These are phyloP conservation scores for Apophysomyces variabilis DNA, from an alignment of 371 early-diverging fungal species.

Conservation along the genomic window DNA sequence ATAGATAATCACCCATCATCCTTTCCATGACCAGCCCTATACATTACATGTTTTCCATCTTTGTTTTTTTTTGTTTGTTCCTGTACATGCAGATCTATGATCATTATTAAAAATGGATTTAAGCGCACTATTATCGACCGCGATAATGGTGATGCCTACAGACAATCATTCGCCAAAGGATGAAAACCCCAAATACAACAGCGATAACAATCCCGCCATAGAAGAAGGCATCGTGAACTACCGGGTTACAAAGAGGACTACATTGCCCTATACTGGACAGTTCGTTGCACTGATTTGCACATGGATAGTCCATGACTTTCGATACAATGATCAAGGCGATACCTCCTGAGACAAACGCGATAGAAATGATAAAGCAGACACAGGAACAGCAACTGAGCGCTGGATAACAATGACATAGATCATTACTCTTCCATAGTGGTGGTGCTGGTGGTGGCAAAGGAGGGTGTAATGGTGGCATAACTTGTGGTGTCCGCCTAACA, in stretches of 20 bases:
- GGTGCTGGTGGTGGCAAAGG: too few species aligned
- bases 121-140: neutral
- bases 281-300: constrained; percentile 20
- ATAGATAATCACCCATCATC: neutral
- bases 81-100: neutral
- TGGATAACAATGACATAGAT: too few species aligned
- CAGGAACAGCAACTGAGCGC: constrained; percentile 24
- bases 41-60: neutral
- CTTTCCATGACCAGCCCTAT: neutral
- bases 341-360: constrained; percentile 24
- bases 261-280: neutral
- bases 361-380: constrained; percentile 25
- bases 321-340: constrained; percentile 30
- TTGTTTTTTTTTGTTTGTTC: neutral
- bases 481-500: too few species aligned
- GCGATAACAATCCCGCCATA: constrained; percentile 42
- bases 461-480: too few species aligned
- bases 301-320: constrained; percentile 18
- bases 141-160: neutral
- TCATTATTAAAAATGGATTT: too few species aligned
- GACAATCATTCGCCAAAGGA: constrained; percentile 29
- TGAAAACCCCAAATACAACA: constrained; percentile 18
- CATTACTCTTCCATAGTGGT: too few species aligned
- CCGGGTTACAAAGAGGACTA: constrained; percentile 20
- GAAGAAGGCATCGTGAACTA: constrained; percentile 30